Base-by-base conservation (phyloP, 176 grass and related monocot species). In the Eremochloa ophiuroides region DNA sequence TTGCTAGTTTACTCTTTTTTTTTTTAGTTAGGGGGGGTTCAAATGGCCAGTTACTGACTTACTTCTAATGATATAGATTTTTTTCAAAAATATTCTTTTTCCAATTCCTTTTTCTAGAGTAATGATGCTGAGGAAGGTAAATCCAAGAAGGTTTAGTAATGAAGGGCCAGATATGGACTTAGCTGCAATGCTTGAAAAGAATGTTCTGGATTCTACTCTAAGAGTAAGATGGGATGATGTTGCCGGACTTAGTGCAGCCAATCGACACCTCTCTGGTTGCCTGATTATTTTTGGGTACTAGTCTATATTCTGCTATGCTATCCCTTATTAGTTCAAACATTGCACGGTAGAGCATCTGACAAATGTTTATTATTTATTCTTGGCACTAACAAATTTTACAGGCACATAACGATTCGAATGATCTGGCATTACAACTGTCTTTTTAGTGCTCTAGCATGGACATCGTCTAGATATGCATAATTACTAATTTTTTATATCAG, bases 191-290 rank as follows among this genome's bases (percentile, higher is more conserved):
- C 85, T 99, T 75, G 96, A 99, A 91, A 93, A 93, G 77, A 93
- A 99, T 74, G 93, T 99, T 73, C 88, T 99, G 18, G 96, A 99
- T 76, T 95, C 93, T 48, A 93, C 82, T 44, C 96, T 93, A 70
- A 93, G 96, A 68, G 95, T 98, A 47, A 93, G 81, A 85, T 98
- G 95, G 92, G 95, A 94, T 84, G 95, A 98, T 89, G 95, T 97
- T 37, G 94, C 91, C 9, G 94, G 94, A 43, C 87, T 97, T 41
- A 90, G 87, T 79, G 89, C 94, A 63, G 94, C 94, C 55, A 97
- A 97, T 94, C 87, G 89, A 67, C 91, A 94, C 60, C 94, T 69
- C 85, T 94, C 51, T 97, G 72, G 89, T 92, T 97, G 89, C 94
- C 94, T 34, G 94, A 90, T 58, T 97, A 94, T 83, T 97, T 97